These are phyloP conservation scores for Xylariaceae sp. DNA, from an alignment of 2,329 filamentous ascomycete species.

Conservation along the genomic window DNA sequence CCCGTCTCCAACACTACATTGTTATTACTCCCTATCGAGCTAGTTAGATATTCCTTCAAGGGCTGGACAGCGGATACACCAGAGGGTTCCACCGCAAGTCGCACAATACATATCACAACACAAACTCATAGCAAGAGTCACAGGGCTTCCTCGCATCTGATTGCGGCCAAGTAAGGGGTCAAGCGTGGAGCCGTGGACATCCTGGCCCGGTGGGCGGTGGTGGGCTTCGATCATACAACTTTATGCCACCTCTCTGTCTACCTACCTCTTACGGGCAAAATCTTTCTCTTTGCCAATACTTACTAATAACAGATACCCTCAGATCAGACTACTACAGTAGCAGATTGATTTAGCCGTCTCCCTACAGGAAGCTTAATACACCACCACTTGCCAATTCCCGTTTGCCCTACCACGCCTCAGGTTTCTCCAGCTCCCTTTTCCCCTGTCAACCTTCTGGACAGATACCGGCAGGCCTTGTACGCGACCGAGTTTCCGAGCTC, in stretches of 20 bases:
- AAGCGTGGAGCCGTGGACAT: constrained; percentile 1
- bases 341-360: too few relatives aligned
- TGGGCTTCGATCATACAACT: too few relatives aligned
- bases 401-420: too few relatives aligned
- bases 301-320: too few relatives aligned
- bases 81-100: constrained; percentile 6
- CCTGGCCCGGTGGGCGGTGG: constrained; percentile 4
- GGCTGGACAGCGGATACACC: constrained; percentile 11
- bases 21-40: constrained; percentile 1
- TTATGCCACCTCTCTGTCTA: too few relatives aligned
- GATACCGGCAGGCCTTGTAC: too few relatives aligned
- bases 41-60: constrained; percentile 5
- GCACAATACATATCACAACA: constrained; percentile 12
- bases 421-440: too few relatives aligned
- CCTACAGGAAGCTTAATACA: too few relatives aligned
- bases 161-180: constrained; percentile 1
- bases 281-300: neutral
- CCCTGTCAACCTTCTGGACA: neutral
- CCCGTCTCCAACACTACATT: neutral
- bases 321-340: neutral
- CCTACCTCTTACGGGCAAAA: neutral
- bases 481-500: too few relatives aligned
- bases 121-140: constrained; percentile 14
- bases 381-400: too few relatives aligned
- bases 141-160: constrained; percentile 2